phyloP scores from a whole-genome alignment of 345 rosid species.

The Gossypium anomalum region DNA sequence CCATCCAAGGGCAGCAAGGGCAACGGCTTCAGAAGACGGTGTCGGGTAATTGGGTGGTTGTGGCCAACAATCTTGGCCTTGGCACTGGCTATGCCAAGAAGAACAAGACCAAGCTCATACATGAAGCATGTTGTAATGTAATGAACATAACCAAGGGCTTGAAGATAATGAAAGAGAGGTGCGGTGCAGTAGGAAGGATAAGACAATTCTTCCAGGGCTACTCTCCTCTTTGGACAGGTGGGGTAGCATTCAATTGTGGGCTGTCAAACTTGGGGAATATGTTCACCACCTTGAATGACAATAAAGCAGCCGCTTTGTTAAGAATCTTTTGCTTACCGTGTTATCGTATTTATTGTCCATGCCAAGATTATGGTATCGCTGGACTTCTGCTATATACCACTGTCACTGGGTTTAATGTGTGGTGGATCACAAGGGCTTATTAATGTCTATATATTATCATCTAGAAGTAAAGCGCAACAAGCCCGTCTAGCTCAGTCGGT shows the following conservation, averaged over 20 bases:
- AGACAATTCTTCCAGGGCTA: constrained; percentile 39
- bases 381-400: not conserved
- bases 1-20: constrained; percentile 35
- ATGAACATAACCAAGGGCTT: constrained; percentile 26
- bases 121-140: constrained; percentile 31
- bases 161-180: constrained; percentile 39
- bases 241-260: constrained; percentile 24
- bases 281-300: constrained; percentile 6
- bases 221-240: constrained; percentile 15
- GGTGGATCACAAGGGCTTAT: no score
- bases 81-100: constrained; percentile 37
- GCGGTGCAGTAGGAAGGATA: constrained; percentile 30
- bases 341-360: not conserved
- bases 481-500: constrained; percentile 41
- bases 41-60: constrained; percentile 16
- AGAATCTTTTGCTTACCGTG: not conserved
- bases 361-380: not conserved
- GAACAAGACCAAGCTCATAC: constrained; percentile 28
- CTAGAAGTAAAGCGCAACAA: no score
- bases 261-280: constrained; percentile 13
- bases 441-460: no score
- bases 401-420: fast-evolving
- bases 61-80: constrained; percentile 27
- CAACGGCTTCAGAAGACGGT: constrained; percentile 22
- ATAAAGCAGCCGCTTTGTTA: constrained; percentile 9